These are phyloP conservation scores for Lachnellula cervina DNA, from an alignment of 2,329 filamentous ascomycete genomes.

Conservation along the genomic window DNA sequence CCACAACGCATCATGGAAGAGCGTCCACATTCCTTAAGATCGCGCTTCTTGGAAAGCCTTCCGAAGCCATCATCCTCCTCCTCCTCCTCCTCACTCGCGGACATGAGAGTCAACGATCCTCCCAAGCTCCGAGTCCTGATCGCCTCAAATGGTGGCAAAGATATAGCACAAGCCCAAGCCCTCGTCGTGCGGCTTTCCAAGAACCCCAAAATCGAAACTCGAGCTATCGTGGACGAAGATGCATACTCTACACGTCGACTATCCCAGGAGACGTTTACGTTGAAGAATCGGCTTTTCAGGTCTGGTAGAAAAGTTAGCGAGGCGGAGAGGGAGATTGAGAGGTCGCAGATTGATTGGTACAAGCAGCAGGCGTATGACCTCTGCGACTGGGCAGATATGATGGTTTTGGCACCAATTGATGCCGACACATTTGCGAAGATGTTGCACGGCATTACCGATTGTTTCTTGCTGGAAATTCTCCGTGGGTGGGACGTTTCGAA, in stretches of 20 bases:
- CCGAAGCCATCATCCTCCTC: constrained; percentile 16
- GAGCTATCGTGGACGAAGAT: constrained; percentile 61
- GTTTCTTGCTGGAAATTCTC: constrained; percentile 72
- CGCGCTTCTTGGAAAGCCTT: constrained; percentile 11
- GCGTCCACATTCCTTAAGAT: constrained; percentile 10
- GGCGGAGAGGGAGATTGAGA: constrained; percentile 23
- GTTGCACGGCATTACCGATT: constrained; percentile 79
- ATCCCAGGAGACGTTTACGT: constrained; percentile 56
- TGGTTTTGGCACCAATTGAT: constrained; percentile 80
- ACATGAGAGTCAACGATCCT: constrained; percentile 42
- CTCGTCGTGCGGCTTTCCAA: constrained; percentile 65
- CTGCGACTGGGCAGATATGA: constrained; percentile 81
- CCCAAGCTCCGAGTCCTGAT: constrained; percentile 57
- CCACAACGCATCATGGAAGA: constrained; percentile 17
- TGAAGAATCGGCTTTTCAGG: constrained; percentile 48
- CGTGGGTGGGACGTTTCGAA: constrained; percentile 85
- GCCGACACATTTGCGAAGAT: constrained; percentile 82
- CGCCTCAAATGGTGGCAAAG: constrained; percentile 59
- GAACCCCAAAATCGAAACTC: constrained; percentile 55
- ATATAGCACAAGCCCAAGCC: constrained; percentile 61
- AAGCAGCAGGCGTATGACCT: constrained; percentile 57
- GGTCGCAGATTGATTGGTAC: constrained; percentile 42
- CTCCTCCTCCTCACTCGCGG: constrained; percentile 24
- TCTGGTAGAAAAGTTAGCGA: constrained; percentile 19
- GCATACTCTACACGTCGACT: constrained; percentile 46